A percentile compares a stretch with the other conserved stretches of the same genome.
Evolutionary conservation across 495 filamentous ascomycete genomes (phyloP).

Genomic region (Trichoderma reesei): DNA sequence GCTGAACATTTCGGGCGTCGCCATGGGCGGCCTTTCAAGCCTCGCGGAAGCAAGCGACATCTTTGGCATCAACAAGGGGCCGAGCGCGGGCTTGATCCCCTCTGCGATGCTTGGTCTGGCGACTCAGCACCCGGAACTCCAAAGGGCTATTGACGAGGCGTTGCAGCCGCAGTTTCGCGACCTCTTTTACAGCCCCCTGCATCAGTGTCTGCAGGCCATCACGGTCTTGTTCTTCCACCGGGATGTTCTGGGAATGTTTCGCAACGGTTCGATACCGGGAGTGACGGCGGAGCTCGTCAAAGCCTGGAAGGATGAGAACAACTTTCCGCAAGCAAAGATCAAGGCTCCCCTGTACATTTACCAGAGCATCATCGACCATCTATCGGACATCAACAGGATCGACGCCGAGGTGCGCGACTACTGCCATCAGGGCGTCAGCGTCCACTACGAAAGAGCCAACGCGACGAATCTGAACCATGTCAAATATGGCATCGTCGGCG

Average conservation of each 20-base stretch:
- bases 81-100: background rate
- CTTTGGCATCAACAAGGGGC: background rate
- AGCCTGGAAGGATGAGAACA: background rate
- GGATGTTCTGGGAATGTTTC: background rate
- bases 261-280: background rate
- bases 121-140: background rate
- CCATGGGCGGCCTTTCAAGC: conserved; percentile 29
- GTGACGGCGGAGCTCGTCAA: background rate
- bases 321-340: background rate
- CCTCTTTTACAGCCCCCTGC: background rate
- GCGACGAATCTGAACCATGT: background rate
- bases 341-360: background rate
- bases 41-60: conserved; percentile 16
- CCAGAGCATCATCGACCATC: background rate
- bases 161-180: background rate
- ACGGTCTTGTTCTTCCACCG: background rate
- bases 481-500: background rate
- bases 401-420: background rate
- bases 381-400: background rate
- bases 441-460: background rate
- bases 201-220: background rate
- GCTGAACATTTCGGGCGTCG: conserved; percentile 37
- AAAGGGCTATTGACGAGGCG: background rate
- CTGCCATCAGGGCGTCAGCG: background rate
- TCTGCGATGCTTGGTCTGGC: conserved; percentile 1